Evolutionary conservation across 768 basidiomycete genomes (phyloP).

Genomic region (Amyloporia xantha): DNA sequence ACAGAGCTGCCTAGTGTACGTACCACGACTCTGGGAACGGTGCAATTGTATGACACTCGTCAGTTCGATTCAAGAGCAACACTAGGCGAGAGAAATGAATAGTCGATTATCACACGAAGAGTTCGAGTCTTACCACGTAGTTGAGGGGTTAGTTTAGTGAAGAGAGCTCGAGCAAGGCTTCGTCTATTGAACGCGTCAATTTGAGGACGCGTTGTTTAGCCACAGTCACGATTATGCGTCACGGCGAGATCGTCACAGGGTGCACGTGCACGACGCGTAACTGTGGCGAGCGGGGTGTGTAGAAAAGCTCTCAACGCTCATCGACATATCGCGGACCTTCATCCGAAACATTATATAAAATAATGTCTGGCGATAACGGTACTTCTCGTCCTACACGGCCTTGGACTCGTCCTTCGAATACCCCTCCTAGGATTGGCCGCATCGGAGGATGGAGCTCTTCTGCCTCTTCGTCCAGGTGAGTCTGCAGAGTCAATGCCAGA

Average conservation of each 20-base stretch:
- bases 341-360: neutral
- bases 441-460: conserved; percentile 15
- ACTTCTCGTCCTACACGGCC: neutral
- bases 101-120: neutral
- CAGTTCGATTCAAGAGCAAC: neutral
- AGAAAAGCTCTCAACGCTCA: neutral
- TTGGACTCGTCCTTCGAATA: conserved; percentile 5
- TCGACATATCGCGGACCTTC: neutral
- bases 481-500: no score
- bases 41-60: neutral
- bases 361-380: neutral
- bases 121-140: neutral
- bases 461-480: conserved; percentile 10
- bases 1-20: neutral
- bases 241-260: neutral
- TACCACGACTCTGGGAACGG: neutral
- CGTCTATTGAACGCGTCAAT: neutral
- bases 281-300: neutral
- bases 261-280: neutral
- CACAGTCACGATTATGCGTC: neutral
- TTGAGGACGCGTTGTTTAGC: neutral
- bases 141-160: neutral
- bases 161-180: neutral
- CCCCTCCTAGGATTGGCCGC: conserved; percentile 15
- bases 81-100: no score